Evolutionary conservation across 2,329 filamentous ascomycete species (phyloP).

Genomic region (Tolypocladium sp.): DNA sequence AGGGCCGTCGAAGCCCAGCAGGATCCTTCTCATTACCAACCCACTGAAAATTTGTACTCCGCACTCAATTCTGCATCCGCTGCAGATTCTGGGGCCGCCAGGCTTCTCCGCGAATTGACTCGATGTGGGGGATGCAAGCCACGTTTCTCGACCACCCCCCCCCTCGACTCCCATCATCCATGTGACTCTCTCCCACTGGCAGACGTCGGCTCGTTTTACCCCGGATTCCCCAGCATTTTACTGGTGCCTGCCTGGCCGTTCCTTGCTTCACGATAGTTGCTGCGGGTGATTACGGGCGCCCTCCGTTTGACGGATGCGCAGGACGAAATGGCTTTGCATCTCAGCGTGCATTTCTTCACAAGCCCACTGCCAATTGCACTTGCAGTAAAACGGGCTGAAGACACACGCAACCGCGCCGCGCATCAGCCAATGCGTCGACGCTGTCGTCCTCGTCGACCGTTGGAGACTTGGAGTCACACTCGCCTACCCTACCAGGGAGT

Average conservation of each 20-base stretch:
- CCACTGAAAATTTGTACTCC: neutral
- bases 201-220: neutral
- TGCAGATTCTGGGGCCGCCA: neutral
- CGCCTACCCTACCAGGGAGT: too few species aligned
- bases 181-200: neutral
- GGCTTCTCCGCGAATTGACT: neutral
- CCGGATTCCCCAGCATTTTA: neutral
- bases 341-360: too few species aligned
- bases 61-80: neutral
- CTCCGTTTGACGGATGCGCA: neutral
- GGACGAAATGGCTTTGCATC: neutral
- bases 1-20: neutral
- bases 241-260: too few species aligned
- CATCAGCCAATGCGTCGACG: neutral
- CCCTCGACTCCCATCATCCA: too few species aligned
- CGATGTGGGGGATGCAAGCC: neutral
- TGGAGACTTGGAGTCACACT: too few species aligned
- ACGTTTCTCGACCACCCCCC: too few species aligned
- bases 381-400: neutral
- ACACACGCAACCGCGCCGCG: neutral
- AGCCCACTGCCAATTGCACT: neutral
- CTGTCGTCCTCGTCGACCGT: neutral
- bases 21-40: neutral
- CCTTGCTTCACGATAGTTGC: too few species aligned
- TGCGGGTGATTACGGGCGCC: neutral